A percentile compares a stretch with the other conserved stretches of the same genome.
phyloP scores from a whole-genome alignment of 2,329 filamentous ascomycete species.

The Chaetothyriales sp. region DNA sequence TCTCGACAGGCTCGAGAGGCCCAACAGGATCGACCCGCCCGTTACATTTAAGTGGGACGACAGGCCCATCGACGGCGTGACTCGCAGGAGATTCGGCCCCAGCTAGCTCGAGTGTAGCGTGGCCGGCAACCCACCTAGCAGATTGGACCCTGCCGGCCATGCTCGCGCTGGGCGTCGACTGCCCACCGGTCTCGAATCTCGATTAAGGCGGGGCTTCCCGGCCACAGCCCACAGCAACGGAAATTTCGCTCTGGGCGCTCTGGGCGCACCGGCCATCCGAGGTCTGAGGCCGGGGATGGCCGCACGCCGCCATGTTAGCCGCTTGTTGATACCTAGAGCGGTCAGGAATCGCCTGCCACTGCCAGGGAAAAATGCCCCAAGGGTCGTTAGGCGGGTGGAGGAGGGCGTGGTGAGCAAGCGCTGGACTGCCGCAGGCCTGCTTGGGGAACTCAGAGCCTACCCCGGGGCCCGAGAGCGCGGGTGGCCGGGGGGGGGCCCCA shows the following conservation, averaged over 20 bases:
- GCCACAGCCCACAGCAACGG: not conserved
- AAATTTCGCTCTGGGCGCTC: not conserved
- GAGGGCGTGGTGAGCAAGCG: no score
- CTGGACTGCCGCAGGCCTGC: no score
- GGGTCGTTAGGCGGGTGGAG: no score
- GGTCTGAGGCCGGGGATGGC: no score
- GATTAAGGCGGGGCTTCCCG: not conserved
- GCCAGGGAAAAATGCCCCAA: no score
- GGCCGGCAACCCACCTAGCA: not conserved
- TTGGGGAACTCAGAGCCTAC: no score
- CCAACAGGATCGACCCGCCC: not conserved
- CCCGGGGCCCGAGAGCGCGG: no score
- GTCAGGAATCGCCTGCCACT: not conserved
- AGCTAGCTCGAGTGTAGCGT: not conserved
- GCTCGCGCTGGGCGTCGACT: not conserved
- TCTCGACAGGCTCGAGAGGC: not conserved
- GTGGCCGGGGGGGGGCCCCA: no score
- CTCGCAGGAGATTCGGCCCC: not conserved
- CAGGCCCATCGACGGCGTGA: not conserved
- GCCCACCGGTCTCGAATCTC: not conserved
- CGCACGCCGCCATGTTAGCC: not conserved
- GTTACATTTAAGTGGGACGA: not conserved
- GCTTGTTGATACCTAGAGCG: not conserved
- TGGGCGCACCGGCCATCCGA: not conserved
- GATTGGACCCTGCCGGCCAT: not conserved